Evolutionary conservation across 148 eudicot genomes (phyloP), one percentile per base, ranked within the genome.

Genomic region (Silene latifolia): DNA sequence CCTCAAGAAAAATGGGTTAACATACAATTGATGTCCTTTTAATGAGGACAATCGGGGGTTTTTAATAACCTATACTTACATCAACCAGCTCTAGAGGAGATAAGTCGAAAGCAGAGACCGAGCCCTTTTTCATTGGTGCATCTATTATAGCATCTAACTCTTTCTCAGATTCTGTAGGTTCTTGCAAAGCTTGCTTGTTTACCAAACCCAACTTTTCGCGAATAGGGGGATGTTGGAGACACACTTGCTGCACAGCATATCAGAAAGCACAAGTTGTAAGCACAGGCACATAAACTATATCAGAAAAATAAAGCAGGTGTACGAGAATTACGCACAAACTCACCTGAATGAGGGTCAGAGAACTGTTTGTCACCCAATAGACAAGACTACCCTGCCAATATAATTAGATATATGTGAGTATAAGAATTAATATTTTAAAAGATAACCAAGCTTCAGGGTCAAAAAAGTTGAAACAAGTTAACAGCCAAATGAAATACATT

Each of bases 361-460:
- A 86, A 80, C 90, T 88, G 78, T 87, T 93, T 29, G 89, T 87
- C 60, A 85, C 80, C 96, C 98, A 93, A 74, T 89, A 93, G 61
- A 93, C 85, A 73, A 87, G 90, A 83, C 96, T 86, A 25, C 96
- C 96, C 98, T 92, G 90, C 80, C 83, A 72, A 71, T 65, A 74
- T 62, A 75, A 70, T 14, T n/a, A 48, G 80, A 79, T 63, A 73
- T 57, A 51, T 51, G 56, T 18, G 14, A 51, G 3, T 39, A 53
- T 27, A 6, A 54, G 27, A 73, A 63, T 66, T 57, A 24, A 48
- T 48, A 42, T 54, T 54, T 57, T 48, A 4, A 39, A 19, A 67
- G 39, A 14, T 9, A 11, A 65, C 18, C n/a, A 24, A 67, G 27
- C 71, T 42, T 44, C 20, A n/a, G 48, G 7, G 54, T 42, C 47